Evolutionary conservation across 2,329 filamentous ascomycete genomes (phyloP).

Genomic region (Orbilia quercus): DNA sequence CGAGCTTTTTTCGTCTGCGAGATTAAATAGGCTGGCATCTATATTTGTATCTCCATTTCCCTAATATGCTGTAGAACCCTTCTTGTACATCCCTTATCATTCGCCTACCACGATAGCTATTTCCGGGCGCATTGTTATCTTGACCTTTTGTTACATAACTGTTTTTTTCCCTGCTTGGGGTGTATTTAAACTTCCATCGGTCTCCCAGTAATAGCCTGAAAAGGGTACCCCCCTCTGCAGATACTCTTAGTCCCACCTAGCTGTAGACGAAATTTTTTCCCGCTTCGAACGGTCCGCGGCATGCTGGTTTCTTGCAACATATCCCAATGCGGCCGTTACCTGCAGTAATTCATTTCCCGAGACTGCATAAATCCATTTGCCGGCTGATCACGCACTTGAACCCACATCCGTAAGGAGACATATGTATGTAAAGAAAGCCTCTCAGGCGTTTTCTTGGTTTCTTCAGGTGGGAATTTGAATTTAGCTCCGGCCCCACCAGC

Average conservation of each 20-base stretch:
- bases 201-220: constrained; percentile 4
- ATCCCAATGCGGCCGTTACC: neutral
- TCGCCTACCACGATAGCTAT: neutral
- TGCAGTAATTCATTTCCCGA: too few species aligned
- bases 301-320: neutral
- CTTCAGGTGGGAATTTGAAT: neutral
- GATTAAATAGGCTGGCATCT: neutral
- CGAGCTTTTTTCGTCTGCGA: neutral
- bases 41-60: neutral
- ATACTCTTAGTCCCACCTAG: neutral
- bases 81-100: constrained; percentile 1
- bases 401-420: neutral
- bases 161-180: neutral
- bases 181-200: neutral
- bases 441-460: neutral
- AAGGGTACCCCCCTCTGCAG: neutral
- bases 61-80: constrained; percentile 2
- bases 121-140: neutral
- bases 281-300: constrained; percentile 20
- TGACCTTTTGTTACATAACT: neutral
- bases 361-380: neutral
- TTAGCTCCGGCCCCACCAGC: neutral
- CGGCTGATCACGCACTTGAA: too few species aligned
- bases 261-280: constrained; percentile 13
- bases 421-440: neutral